Evolutionary conservation across 2,329 filamentous ascomycete species (phyloP).

Genomic region (Fusarium sp.): DNA sequence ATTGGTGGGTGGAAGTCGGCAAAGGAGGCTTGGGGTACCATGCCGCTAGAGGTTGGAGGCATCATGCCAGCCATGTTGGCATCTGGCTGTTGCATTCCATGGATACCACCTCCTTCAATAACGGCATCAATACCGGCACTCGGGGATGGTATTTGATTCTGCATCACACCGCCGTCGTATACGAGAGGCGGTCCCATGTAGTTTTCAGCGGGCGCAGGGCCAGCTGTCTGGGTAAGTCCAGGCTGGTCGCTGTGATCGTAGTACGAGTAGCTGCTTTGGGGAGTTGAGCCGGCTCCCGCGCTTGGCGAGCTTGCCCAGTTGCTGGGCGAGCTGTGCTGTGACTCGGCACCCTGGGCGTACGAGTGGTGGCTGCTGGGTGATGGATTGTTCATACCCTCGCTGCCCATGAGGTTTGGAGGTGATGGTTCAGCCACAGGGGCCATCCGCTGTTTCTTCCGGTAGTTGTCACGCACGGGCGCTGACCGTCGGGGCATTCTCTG

Average conservation of each 20-base stretch:
- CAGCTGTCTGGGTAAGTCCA: not conserved
- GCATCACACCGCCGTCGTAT: not conserved
- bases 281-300: constrained; percentile 19
- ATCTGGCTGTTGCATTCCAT: constrained; percentile 13
- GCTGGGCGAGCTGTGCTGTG: constrained; percentile 30
- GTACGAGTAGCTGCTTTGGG: constrained; percentile 22
- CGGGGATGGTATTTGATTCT: constrained; percentile 18
- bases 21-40: constrained; percentile 1
- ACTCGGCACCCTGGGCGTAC: constrained; percentile 2
- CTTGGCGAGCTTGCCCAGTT: constrained; percentile 21
- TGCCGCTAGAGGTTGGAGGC: not conserved
- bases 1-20: constrained; percentile 21
- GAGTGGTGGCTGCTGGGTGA: constrained; percentile 8
- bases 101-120: constrained; percentile 10
- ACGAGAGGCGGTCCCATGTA: constrained; percentile 1
- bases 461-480: not conserved
- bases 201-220: not conserved
- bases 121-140: constrained; percentile 31
- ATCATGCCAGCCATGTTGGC: constrained; percentile 10
- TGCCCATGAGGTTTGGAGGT: not conserved
- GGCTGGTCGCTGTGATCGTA: constrained; percentile 16
- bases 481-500: constrained; percentile 45
- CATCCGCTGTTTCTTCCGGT: constrained; percentile 27
- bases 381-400: not conserved
- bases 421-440: not conserved